Base-by-base conservation (phyloP, 179 eudicot genomes). In the Corrigiola litoralis region DNA sequence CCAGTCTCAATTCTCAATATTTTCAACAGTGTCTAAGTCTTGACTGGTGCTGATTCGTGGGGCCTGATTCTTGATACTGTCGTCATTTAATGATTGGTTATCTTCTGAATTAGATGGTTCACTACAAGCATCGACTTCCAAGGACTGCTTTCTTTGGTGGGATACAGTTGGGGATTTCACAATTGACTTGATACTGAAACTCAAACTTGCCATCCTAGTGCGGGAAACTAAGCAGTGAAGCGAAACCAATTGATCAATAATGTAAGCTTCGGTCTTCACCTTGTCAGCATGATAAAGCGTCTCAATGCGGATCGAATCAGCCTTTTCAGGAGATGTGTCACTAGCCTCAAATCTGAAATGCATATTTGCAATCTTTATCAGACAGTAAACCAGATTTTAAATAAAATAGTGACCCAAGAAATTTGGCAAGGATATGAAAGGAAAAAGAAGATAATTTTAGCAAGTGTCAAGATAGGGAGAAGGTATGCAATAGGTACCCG, bases 201-300 rank as follows among this genome's bases (percentile, higher is more conserved):
- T 80, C 61, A 82, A 71, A 16, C 48, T 69, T 24, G 74, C 70
- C 6, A 81, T 72, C 76, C 86, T 81, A 40, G 95, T 72, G 66
- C 74, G 92, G 76, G 71, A 75, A 54, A 92, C 80, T 45, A 92
- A 85, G 75, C 84, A 79, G 64, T 92, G 98, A 66, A 92, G 98
- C 97, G 92, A 90, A 33, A 92, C 87, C 28, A 90, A 81, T 74
- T 90, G 76, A 21, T 90, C 92, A 9, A 86, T 86, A 17, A 92
- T 87, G 72, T 69, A 83, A 52, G 85, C 67, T 77, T 92, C 98
- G 1, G 90, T 83, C 74, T 80, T 92, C 50, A 60, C 80, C 75
- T 86, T 87, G 69, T 92, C 92, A 20, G 97, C 97, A 66, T 92
- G 97, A 65, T 90, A 79, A 34, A 92, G 85, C 16, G 98, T 92